Conservation (phyloP, 164 flowering plant species). For the Piper longum region DNA sequence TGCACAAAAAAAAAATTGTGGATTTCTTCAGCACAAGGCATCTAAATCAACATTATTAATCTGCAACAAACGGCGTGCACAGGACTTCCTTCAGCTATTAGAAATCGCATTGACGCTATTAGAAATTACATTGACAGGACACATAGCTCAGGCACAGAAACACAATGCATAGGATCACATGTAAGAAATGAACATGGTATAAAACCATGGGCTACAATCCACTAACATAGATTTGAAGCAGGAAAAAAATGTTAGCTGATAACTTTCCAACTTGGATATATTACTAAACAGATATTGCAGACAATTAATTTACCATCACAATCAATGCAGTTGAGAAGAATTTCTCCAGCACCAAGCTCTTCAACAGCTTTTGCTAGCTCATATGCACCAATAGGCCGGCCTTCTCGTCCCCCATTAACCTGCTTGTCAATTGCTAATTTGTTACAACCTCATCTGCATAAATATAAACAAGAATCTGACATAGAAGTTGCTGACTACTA, state of each 20-base stretch:
- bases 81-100: too few species aligned
- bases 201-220: neutral
- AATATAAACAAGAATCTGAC: too few species aligned
- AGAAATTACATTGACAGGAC: too few species aligned
- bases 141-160: too few species aligned
- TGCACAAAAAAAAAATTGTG: constrained; percentile 18
- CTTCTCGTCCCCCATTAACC: constrained; percentile 98
- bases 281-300: neutral
- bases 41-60: too few species aligned
- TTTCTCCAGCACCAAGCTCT: constrained; percentile 98
- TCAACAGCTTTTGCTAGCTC: constrained; percentile 98
- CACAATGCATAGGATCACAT: neutral
- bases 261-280: neutral
- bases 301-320: constrained; percentile 64
- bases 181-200: neutral
- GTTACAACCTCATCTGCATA: neutral
- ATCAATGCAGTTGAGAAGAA: constrained; percentile 89
- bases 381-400: constrained; percentile 93
- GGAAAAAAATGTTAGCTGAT: neutral
- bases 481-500: neutral
- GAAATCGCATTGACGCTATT: too few species aligned
- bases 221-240: neutral
- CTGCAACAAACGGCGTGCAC: too few species aligned
- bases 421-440: constrained; percentile 10
- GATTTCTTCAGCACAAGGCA: neutral